Evolutionary conservation across 495 filamentous ascomycete species (phyloP), one percentile per base, ranked within the genome.

Genomic region (Penicillium canescens): DNA sequence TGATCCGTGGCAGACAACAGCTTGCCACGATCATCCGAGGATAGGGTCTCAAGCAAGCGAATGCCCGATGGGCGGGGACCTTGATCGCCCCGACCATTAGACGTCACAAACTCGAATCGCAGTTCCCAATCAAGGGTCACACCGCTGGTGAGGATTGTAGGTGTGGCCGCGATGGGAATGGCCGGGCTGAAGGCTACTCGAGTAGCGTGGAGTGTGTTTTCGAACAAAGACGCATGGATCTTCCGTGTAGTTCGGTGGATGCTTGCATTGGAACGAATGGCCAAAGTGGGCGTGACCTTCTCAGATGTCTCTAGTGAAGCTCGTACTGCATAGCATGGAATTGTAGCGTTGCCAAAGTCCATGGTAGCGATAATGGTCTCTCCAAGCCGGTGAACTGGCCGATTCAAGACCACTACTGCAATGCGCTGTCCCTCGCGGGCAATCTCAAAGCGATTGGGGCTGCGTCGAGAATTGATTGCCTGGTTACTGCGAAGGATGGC

Each of bases 401-500:
- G 85, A 18, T 91, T 86, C 24, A 98, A 82, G 59, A 89, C 91
- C 41, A 98, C 81, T 3, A 91, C 88, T 7, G 89, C 94, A 28
- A 98, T 91, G 21, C 87, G 87, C 44, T 82, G 78, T 28, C 92
- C 90, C 64, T 90, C 89, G 7, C 95, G 88, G 5, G 93, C 89
- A 61, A 98, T 98, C 63, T 96, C 91, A 70, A 98, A 98, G 28
- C 90, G 84, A 67, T 92, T 96, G 23, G 87, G 79, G 61, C 86
- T 88, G 52, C 86, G 85, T 7, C 83, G 81, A 9, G 79, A 75
- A 43, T 81, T 77, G 2, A 71, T 68, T 1, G 82, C 72, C 42
- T 84, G 67, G 61, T 94, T 96, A 52, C 88, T 86, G 50, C 82
- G 80, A 6, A 96, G 79, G 65, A 97, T 94, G 13, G 93, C 92